A percentile compares a stretch with the other conserved stretches of the same genome.
phyloP scores from a whole-genome alignment of 1,139 yeast species.

The Protomyces lactucae-debilis region DNA sequence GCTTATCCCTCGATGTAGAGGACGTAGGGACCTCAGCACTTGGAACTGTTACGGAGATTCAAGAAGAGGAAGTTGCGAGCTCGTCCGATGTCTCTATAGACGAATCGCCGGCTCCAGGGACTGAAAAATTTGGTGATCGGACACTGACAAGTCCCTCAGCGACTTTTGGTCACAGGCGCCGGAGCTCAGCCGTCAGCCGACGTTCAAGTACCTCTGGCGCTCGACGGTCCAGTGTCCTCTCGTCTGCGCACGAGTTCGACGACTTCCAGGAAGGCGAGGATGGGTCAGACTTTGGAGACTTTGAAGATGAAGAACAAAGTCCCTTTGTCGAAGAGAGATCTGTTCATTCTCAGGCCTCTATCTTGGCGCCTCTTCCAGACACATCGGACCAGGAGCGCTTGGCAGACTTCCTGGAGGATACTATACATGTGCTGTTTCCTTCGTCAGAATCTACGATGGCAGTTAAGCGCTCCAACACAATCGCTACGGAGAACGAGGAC shows the following conservation, averaged over 20 bases:
- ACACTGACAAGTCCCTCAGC: too few species aligned
- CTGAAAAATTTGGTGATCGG: too few species aligned
- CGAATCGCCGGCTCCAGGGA: too few species aligned
- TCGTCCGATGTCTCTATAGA: too few species aligned
- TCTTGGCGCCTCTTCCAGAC: not conserved
- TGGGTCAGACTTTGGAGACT: slow-evolving; percentile 28
- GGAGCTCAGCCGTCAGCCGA: not conserved
- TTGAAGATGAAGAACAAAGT: slow-evolving; percentile 17
- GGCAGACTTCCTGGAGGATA: not conserved
- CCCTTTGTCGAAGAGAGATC: not conserved
- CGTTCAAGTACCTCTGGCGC: not conserved
- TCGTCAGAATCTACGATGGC: not conserved
- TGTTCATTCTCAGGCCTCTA: not conserved
- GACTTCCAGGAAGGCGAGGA: slow-evolving; percentile 16
- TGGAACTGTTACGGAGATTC: too few species aligned
- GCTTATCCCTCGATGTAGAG: too few species aligned
- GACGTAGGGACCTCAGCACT: too few species aligned
- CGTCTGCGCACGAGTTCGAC: slow-evolving; percentile 8
- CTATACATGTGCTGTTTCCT: not conserved
- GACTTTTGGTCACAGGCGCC: not conserved
- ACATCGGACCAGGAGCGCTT: not conserved
- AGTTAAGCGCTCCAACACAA: not conserved
- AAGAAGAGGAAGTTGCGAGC: too few species aligned
- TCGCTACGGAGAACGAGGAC: not conserved
- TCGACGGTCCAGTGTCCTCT: slow-evolving; percentile 7